A percentile compares a stretch with the other conserved stretches of the same genome.
Evolutionary conservation across 768 basidiomycete species (phyloP).

Genomic region (Mycena filopes): DNA sequence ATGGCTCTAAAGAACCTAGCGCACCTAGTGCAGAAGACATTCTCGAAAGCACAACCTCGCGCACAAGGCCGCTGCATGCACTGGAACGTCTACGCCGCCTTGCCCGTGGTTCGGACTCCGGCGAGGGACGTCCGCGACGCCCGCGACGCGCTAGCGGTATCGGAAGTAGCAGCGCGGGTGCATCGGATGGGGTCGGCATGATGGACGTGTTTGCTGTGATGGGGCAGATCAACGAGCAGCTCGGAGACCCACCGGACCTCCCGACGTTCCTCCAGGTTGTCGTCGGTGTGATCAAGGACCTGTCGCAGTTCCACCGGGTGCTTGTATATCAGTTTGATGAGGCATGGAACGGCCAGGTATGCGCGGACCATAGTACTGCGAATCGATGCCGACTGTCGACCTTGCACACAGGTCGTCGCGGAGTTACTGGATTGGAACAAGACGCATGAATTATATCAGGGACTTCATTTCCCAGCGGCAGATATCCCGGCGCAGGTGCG

Average conservation of each 20-base stretch:
- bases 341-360: constrained; percentile 71
- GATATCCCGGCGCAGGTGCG: constrained; percentile 76
- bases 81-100: constrained; percentile 74
- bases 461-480: constrained; percentile 74
- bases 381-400: too few species aligned
- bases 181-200: constrained; percentile 59
- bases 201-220: constrained; percentile 87
- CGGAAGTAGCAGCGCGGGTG: too few species aligned
- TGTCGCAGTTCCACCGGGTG: constrained; percentile 85
- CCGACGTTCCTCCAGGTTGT: constrained; percentile 77
- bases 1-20: constrained; percentile 11
- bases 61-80: constrained; percentile 74
- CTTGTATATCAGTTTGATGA: constrained; percentile 88
- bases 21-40: constrained; percentile 69
- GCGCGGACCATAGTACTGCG: too few species aligned
- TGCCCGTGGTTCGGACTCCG: constrained; percentile 33
- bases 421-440: constrained; percentile 84
- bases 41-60: constrained; percentile 75
- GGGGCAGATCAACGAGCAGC: constrained; percentile 84
- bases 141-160: constrained; percentile 33
- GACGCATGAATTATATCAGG: constrained; percentile 78
- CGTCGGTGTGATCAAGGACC: constrained; percentile 77
- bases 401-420: constrained; percentile 62
- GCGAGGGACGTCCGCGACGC: constrained; percentile 26
- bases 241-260: constrained; percentile 71